Base-by-base conservation (phyloP, 495 filamentous ascomycete genomes). In the Pyrenula aspistea region DNA sequence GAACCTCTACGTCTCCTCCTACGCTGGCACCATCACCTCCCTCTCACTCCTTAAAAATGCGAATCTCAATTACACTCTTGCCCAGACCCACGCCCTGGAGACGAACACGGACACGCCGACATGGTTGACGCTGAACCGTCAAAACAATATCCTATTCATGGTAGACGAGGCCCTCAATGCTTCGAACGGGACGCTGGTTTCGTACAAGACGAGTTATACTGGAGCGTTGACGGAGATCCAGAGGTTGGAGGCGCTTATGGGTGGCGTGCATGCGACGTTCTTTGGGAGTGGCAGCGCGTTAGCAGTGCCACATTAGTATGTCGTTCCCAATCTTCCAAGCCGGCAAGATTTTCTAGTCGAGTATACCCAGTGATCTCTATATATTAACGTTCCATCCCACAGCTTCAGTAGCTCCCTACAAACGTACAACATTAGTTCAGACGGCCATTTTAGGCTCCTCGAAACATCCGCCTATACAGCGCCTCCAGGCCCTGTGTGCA, bases 381-480 rank as follows among this genome's bases (percentile, higher is more conserved):
- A 15, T 42, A 42, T 15, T 42, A 42, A 42, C 31, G 4, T 15
- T 42, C 31, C 31, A 4, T 42, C 31, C 31, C 31, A 31, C 25
- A 75, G 73, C 49, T 62, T 61, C 51, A 66, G 63, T 24, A 65
- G 71, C 4, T 62, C 71, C 0, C 8, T 76, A 21, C 73, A 71
- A 52, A 71, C 68, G 12, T 74, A 64, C 63, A 2, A 59, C 10
- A 65, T 76, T 20, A 72, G 72, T 0, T 55, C 73, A 1, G 50
- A 51, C 10, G 8, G 51, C 12, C 55, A 64, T 52, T 53, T 57
- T 1, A 52, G 64, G 2, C 57, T 67, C 19, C 57, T 78, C 22
- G 72, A 83, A 59, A 71, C 67, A 55, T 73, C 80, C 59, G 72
- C 65, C 31, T 89, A 77, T 65, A 75, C 73, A 22, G 62, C 81